Percentiles rank a stretch among this genome's conserved stretches.
phyloP scores from a whole-genome alignment of 805 yeast genomes.

The Ogataea paradorogensis region DNA sequence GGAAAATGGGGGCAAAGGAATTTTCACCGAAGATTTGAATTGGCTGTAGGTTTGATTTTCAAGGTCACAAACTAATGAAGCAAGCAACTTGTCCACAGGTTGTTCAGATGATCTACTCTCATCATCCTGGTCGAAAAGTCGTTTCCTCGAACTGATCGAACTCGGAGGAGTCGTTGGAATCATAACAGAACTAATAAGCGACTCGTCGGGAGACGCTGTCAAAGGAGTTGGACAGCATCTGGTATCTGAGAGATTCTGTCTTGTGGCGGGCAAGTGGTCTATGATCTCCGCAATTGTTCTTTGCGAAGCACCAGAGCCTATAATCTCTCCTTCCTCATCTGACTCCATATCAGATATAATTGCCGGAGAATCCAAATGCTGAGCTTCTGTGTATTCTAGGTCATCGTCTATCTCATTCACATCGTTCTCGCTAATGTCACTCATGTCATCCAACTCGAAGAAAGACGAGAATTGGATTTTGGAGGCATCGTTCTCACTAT shows the following conservation, averaged over 20 bases:
- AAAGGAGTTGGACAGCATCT: neutral
- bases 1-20: constrained; percentile 17
- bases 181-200: neutral
- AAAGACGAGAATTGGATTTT: constrained; percentile 13
- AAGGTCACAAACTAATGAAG: constrained; percentile 3
- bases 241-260: neutral
- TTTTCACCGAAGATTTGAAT: constrained; percentile 17
- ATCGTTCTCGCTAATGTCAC: constrained; percentile 20
- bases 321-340: neutral
- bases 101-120: neutral
- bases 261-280: neutral
- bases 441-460: constrained; percentile 20
- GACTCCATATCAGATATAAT: neutral
- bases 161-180: constrained; percentile 7
- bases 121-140: constrained; percentile 4
- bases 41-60: constrained; percentile 7
- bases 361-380: neutral
- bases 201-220: constrained; percentile 2
- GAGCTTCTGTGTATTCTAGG: neutral
- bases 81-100: constrained; percentile 1
- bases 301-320: neutral
- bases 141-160: neutral
- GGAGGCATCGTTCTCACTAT: constrained; percentile 8
- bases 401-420: constrained; percentile 7
- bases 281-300: neutral